phyloP scores from a whole-genome alignment of 192 early-diverging fungal species.

The Pecoramyces ruminantium region DNA sequence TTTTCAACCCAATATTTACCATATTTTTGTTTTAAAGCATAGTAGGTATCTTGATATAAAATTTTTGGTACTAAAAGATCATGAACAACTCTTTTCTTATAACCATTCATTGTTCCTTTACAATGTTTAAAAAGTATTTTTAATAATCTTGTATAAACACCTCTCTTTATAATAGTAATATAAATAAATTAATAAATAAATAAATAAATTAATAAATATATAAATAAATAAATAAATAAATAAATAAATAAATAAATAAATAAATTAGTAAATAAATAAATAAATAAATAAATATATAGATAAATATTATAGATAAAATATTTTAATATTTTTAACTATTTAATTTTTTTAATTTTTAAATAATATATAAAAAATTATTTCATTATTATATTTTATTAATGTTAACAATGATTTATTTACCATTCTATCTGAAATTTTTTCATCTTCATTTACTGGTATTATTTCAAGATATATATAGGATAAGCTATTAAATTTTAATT shows the following conservation, averaged over 20 bases:
- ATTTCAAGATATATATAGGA: neutral
- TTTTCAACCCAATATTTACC: slow-evolving; percentile 40
- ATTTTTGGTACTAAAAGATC: slow-evolving; percentile 57
- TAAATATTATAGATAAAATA: too few species aligned
- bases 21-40: slow-evolving; percentile 47
- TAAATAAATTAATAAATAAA: too few species aligned
- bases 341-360: too few species aligned
- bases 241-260: too few species aligned
- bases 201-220: too few species aligned
- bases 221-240: too few species aligned
- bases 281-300: too few species aligned
- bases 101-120: slow-evolving; percentile 32
- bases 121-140: neutral
- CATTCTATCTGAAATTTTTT: neutral
- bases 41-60: slow-evolving; percentile 41
- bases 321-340: too few species aligned
- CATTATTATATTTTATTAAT: too few species aligned
- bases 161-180: too few species aligned
- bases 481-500: neutral
- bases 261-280: too few species aligned
- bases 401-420: neutral
- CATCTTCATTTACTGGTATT: neutral
- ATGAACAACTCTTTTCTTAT: slow-evolving; percentile 46
- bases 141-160: neutral
- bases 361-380: too few species aligned